These are phyloP conservation scores for Mycena belliarum DNA, from an alignment of 768 basidiomycete species.

Conservation along the genomic window DNA sequence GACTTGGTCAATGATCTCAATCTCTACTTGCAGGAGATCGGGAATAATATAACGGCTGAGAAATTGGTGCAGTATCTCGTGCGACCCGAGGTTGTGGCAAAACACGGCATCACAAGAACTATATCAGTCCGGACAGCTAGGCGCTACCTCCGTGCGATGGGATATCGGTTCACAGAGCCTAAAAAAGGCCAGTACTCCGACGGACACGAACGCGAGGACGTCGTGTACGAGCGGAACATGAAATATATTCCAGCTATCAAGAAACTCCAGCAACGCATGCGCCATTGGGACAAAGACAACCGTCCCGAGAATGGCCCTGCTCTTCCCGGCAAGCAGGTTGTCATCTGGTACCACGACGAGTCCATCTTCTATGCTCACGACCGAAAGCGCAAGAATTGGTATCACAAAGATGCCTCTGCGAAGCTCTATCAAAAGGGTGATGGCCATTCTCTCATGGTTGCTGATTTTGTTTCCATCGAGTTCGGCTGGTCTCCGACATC, in stretches of 20 bases:
- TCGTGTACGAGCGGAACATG: constrained; percentile 27
- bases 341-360: constrained; percentile 31
- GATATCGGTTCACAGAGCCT: constrained; percentile 16
- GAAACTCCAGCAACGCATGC: constrained; percentile 7
- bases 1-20: neutral
- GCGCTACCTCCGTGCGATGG: constrained; percentile 26
- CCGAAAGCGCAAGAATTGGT: constrained; percentile 25
- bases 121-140: constrained; percentile 25
- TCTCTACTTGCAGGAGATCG: constrained; percentile 3
- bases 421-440: constrained; percentile 34
- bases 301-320: neutral
- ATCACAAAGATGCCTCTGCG: constrained; percentile 16
- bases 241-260: constrained; percentile 23
- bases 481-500: constrained; percentile 24
- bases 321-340: neutral
- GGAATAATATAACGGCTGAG: constrained; percentile 26
- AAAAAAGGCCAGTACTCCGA: constrained; percentile 30
- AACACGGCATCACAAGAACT: constrained; percentile 18
- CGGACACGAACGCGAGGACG: constrained; percentile 31
- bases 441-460: constrained; percentile 34
- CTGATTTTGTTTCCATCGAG: constrained; percentile 36
- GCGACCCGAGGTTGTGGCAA: constrained; percentile 8
- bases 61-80: constrained; percentile 24
- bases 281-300: constrained; percentile 2
- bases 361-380: constrained; percentile 40